These are phyloP conservation scores for Phytophthora syringae DNA, from an alignment of 352 stramenopile species.

Conservation along the genomic window DNA sequence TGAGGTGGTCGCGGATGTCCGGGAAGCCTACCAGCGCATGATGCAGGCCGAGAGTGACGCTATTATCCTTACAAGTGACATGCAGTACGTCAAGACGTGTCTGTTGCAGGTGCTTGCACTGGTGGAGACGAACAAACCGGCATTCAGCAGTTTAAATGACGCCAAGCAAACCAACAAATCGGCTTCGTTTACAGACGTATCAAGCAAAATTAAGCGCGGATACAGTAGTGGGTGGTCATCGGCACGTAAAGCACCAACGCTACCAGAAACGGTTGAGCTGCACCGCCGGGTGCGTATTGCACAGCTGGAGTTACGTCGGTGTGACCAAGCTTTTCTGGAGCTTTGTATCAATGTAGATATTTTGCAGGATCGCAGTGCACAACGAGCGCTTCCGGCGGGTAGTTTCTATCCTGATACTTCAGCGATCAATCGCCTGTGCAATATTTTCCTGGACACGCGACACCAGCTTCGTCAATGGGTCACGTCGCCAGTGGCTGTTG, in stretches of 20 bases:
- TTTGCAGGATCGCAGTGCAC: conserved; percentile 29
- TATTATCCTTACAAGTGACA: conserved; percentile 72
- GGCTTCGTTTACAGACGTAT: conserved; percentile 15
- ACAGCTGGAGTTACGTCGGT: conserved; percentile 50
- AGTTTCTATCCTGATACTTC: conserved; percentile 53
- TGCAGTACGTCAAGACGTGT: conserved; percentile 68
- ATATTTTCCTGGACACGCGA: conserved; percentile 20
- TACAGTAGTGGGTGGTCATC: neutral
- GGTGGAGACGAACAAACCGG: conserved; percentile 35
- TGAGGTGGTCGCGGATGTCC: conserved; percentile 50
- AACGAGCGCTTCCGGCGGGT: conserved; percentile 35
- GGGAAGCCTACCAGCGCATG: conserved; percentile 50
- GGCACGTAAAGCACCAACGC: conserved; percentile 39
- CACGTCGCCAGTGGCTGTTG: conserved; percentile 37
- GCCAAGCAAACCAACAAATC: conserved; percentile 1
- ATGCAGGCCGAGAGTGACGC: conserved; percentile 56
- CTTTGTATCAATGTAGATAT: conserved; percentile 57
- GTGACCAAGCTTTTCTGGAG: conserved; percentile 65
- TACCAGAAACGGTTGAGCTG: conserved; percentile 52
- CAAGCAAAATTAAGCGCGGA: conserved; percentile 30
- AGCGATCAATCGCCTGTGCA: conserved; percentile 36
- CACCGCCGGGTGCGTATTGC: conserved; percentile 54
- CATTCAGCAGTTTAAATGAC: conserved; percentile 22
- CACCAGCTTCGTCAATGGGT: conserved; percentile 36
- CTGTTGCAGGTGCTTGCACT: conserved; percentile 42